Base-by-base conservation (phyloP, 148 eudicot genomes). In the Tetragonia tetragonoides region DNA sequence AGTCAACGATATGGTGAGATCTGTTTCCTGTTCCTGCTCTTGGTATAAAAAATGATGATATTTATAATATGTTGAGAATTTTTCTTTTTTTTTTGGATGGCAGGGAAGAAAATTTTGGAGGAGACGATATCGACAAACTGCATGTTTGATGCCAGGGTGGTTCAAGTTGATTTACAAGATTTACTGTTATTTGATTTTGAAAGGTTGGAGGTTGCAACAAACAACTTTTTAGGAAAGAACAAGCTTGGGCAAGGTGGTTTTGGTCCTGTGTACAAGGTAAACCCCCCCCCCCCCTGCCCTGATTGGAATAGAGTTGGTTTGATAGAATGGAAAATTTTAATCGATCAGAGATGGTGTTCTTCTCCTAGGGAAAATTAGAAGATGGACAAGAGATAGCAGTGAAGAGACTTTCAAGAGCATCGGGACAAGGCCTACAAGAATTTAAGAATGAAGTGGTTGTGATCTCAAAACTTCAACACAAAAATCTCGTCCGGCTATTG, bases 191-290 rank as follows among this genome's bases (percentile, higher is more conserved):
- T 83, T 75, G 75, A 75, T 23, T 79, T 85, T 34, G 81, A 81
- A 68, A 37, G 63, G 37, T 66, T 89, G 4, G 78, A 75, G 38
- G 66, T 73, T 5, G 93, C 93, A 28, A 87, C 93, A 2, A 60
- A 80, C 16, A 72, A 84, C 73, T 89, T 89, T 40, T 37, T 51
- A 0, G 28, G 47, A 12, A 17, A 11, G 4, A 87, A 81, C 47
- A 83, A 86, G 73, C 85, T 89, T 37, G 93, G 91, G 1, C 61
- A 82, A 80, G 87, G 89, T 8, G 87, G 89, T 46, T 87, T 87
- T 70, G 87, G 89, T 77, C 74, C 78, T 3, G 87, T 87, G 39
- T 84, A 80, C 63, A 71, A 69, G 85, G 89, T 86, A 74, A 59
- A 20, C 8, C 3, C 2, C 34, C 34, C 34, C 34, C 34, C 34